A percentile compares a stretch with the other conserved stretches of the same genome.
Evolutionary conservation across 2,329 filamentous ascomycete genomes (phyloP).

Genomic region (Ascochyta koolunga): DNA sequence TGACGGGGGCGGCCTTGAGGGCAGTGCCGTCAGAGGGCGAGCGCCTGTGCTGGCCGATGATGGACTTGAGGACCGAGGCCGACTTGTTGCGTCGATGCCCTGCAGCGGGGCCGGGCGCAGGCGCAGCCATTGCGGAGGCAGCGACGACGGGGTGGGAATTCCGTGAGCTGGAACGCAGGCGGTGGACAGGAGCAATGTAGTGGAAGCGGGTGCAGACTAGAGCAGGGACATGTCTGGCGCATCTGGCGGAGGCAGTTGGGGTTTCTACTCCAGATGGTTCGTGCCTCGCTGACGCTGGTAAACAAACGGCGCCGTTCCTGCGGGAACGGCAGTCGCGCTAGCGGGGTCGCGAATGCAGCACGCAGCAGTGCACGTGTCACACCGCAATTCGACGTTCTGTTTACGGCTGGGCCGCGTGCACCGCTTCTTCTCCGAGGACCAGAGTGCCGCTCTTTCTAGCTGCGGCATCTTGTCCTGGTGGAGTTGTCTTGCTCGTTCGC

Average conservation of each 20-base stretch:
- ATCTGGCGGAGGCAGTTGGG: conserved; percentile 10
- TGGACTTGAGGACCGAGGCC: conserved; percentile 56
- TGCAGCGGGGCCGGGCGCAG: conserved; percentile 28
- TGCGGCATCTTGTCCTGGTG: conserved; percentile 2
- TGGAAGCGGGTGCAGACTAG: conserved; percentile 8
- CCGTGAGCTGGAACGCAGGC: conserved; percentile 7
- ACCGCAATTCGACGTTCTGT: conserved; percentile 16
- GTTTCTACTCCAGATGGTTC: conserved; percentile 17
- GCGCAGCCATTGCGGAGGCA: conserved; percentile 32
- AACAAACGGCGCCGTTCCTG: conserved; percentile 11
- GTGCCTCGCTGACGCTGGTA: conserved; percentile 15
- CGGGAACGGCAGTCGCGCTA: conserved; percentile 11
- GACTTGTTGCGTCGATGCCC: conserved; percentile 50
- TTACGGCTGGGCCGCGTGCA: conserved; percentile 8
- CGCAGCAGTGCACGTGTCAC: conserved; percentile 11
- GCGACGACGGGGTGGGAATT: conserved; percentile 2
- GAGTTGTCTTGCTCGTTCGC: conserved; percentile 9
- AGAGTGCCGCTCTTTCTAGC: conserved; percentile 7
- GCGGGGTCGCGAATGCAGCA: conserved; percentile 4
- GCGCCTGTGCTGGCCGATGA: conserved; percentile 59
- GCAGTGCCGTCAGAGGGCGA: conserved; percentile 51
- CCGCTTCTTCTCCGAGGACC: conserved; percentile 9
- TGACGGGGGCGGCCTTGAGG: conserved; percentile 30
- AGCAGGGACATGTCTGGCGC: conserved; percentile 14
- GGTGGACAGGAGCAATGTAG: background rate